Evolutionary conservation across 1,139 yeast genomes (phyloP), one percentile per base, ranked within the genome.

Genomic region (Sugiyamaella japonica): DNA sequence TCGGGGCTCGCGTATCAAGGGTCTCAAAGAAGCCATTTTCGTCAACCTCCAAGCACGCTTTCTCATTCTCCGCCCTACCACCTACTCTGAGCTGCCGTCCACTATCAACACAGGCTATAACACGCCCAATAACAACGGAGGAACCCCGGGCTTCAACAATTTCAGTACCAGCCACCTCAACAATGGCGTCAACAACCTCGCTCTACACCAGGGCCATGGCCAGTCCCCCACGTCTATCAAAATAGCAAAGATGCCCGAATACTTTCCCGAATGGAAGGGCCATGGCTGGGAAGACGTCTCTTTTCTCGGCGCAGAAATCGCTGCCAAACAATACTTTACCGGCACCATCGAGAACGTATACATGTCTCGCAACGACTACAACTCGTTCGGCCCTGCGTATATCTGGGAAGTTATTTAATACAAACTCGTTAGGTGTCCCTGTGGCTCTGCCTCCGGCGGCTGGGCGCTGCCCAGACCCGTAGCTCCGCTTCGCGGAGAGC

Each of bases 191-290:
- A 50, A 57, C 17, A 50, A 49, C 48, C 69, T 44, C 45, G 68
- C 52, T 56, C 63, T 52, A 43, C 66, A 61, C 52, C 66, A 58
- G 39, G 71, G 72, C 39, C 73, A 70, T 54, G 69, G 73, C 25
- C 97, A 91, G 71, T 91, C 86, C 1, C 98, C 98, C 15, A 82
- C 84, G 17, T 76, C 84, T 10, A 80, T 91, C 54, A 83, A 80
- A 62, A 69, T 83, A 52, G 83, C 85, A 32, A 86, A 85, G 64
- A 79, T 83, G 67, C 95, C 97, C 0, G 98, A 91, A 51, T 91
- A 93, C 70, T 93, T 93, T 72, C 89, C 96, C 0, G 97, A 89
- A 63, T 93, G 98, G 98, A 91, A 91, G 71, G 84, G 84, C 63
- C 81, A 82, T 44, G 89, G 89, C 1, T 86, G 86, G 82, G 85